Evolutionary conservation across 371 early-diverging fungal species (phyloP).

Genomic region (Choanephora cucurbitarum): DNA sequence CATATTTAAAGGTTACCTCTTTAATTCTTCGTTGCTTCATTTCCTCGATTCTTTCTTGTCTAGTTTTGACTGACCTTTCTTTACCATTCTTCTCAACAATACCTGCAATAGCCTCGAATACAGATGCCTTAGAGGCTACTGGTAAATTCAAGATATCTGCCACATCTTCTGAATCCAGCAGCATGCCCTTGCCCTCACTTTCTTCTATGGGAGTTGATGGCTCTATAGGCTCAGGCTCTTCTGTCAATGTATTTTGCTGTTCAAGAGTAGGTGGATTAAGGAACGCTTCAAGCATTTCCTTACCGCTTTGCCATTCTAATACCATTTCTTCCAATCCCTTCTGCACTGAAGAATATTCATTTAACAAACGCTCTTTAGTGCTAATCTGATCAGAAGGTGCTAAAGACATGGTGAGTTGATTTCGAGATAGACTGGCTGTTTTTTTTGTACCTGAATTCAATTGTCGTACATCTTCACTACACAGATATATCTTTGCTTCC

Average conservation of each 20-base stretch:
- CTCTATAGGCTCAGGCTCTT: slow-evolving; percentile 9
- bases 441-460: slow-evolving; percentile 30
- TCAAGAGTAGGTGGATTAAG: slow-evolving; percentile 4
- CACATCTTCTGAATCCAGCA: slow-evolving; percentile 37
- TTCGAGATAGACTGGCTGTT: too few species aligned
- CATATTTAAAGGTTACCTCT: slow-evolving; percentile 47
- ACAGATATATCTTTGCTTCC: slow-evolving; percentile 52
- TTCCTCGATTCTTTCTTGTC: slow-evolving; percentile 62
- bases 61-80: slow-evolving; percentile 45
- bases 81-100: slow-evolving; percentile 34
- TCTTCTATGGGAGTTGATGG: slow-evolving; percentile 21
- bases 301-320: slow-evolving; percentile 48
- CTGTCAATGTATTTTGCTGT: background rate
- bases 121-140: slow-evolving; percentile 41
- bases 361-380: slow-evolving; percentile 11
- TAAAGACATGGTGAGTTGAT: background rate
- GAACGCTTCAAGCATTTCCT: slow-evolving; percentile 29
- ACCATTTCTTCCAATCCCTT: slow-evolving; percentile 39
- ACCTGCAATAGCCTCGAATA: slow-evolving; percentile 49
- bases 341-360: slow-evolving; percentile 44
- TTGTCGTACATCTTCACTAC: slow-evolving; percentile 47
- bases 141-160: slow-evolving; percentile 41
- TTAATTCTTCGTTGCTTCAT: slow-evolving; percentile 53
- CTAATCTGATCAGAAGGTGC: background rate
- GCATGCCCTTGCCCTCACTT: slow-evolving; percentile 26